phyloP scores from a whole-genome alignment of 371 early-diverging fungal genomes.

The Mortierella sp. region DNA sequence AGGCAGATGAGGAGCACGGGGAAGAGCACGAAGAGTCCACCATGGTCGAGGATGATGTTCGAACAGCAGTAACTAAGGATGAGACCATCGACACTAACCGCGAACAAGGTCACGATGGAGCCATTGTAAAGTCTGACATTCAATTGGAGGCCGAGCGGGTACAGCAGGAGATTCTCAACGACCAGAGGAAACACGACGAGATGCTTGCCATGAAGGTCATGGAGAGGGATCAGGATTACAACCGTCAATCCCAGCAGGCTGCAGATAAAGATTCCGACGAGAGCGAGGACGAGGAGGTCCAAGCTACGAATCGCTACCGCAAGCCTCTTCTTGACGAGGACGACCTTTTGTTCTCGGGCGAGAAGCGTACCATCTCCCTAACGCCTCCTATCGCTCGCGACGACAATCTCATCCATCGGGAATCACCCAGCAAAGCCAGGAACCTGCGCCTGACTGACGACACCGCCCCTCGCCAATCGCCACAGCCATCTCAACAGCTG shows the following conservation, averaged over 20 bases:
- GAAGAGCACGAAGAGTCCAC: conserved; percentile 42
- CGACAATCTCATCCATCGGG: conserved; percentile 16
- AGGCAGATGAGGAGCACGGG: conserved; percentile 31
- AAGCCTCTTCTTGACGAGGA: conserved; percentile 50
- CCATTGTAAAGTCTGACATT: conserved; percentile 15
- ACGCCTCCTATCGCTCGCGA: conserved; percentile 56
- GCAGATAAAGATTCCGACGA: conserved; percentile 12
- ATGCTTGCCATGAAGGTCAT: neutral
- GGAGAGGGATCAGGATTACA: neutral
- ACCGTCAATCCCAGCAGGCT: conserved; percentile 13
- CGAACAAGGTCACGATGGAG: neutral
- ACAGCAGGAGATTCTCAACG: conserved; percentile 44
- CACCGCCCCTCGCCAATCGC: neutral
- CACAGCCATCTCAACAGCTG: conserved; percentile 17
- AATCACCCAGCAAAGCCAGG: conserved; percentile 33
- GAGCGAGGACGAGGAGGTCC: conserved; percentile 29
- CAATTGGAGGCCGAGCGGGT: conserved; percentile 49
- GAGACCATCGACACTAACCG: neutral
- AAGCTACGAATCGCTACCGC: conserved; percentile 40
- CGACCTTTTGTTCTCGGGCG: conserved; percentile 30
- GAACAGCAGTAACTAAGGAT: conserved; percentile 17
- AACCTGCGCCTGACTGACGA: conserved; percentile 22
- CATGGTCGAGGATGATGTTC: conserved; percentile 25
- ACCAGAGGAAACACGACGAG: conserved; percentile 23
- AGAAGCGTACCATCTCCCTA: conserved; percentile 48